Evolutionary conservation across 331 rosid genomes (phyloP), one percentile per base, ranked within the genome.

Genomic region (Ulmus americana): DNA sequence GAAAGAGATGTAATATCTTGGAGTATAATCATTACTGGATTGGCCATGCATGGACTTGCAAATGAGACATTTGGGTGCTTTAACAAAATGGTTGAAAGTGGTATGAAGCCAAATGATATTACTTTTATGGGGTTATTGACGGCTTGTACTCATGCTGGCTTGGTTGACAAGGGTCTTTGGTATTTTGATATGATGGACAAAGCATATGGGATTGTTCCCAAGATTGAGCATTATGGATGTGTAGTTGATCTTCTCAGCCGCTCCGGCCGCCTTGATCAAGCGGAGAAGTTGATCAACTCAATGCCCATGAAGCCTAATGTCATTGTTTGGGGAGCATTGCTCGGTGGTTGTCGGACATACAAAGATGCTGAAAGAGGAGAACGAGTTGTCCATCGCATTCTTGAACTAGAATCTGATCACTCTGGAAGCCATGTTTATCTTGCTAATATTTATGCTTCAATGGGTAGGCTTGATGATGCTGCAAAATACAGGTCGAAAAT

Each of bases 191-290:
- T 10, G 54, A 62, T 62, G 67, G 42, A 46, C 2, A 53, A 12
- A 8, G 35, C 42, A 5, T 62, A 62, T 35, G 54, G 67, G 11
- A 35, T 62, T 10, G 16, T 16, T 22, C 55, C 67, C 67, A 62
- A 45, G 67, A 22, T 62, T 13, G 67, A 62, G 67, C 67, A 62
- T 35, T 62, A 62, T 7, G 67, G 67, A 12, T 62, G 66, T 46
- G 66, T 45, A 52, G 66, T 61, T 43, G 66, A 61, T 45, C 51
- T 61, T 16, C 53, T 61, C 4, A 61, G 66, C 38, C 66, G 66
- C 18, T 54, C 66, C 4, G 66, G 66, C 40, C 66, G 66, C 40
- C 66, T 61, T 28, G 66, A 43, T 22, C 40, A 61, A 28, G 66
- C 66, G 6, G 52, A 61, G 51, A 22, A 61, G 39, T 7, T 61